phyloP scores from a whole-genome alignment of 106 monocot genomes.

The Phalaenopsis equestris region DNA sequence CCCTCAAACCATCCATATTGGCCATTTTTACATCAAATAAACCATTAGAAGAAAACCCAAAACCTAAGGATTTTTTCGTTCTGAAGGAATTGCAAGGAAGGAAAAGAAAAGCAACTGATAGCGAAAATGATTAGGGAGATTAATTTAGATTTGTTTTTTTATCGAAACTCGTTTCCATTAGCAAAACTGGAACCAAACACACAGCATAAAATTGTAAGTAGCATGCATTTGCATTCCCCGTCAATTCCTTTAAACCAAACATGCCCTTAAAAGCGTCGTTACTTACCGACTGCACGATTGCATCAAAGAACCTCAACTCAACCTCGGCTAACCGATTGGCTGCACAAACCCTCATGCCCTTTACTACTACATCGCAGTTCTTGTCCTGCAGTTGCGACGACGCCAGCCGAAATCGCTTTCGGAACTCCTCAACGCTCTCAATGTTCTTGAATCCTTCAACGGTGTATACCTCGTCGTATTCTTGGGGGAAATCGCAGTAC shows the following conservation, averaged over 20 bases:
- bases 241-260: too few relatives aligned
- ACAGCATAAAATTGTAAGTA: not conserved
- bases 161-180: not conserved
- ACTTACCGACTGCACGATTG: not conserved
- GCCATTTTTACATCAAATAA: too few relatives aligned
- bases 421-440: conserved; percentile 8
- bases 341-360: not conserved
- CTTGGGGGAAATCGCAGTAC: conserved; percentile 5
- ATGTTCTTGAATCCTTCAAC: not conserved
- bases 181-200: not conserved
- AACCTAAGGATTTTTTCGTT: too few relatives aligned
- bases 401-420: not conserved
- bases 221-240: not conserved
- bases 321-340: not conserved
- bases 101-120: too few relatives aligned
- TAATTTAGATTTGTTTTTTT: too few relatives aligned
- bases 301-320: conserved; percentile 7
- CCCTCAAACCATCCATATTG: too few relatives aligned
- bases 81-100: too few relatives aligned
- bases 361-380: not conserved
- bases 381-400: conserved; percentile 11
- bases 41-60: too few relatives aligned
- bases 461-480: not conserved
- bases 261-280: not conserved
- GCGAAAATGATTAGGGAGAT: too few relatives aligned